These are phyloP conservation scores for Pythium rhizo-oryzae DNA, from an alignment of 352 stramenopile species.

Conservation along the genomic window DNA sequence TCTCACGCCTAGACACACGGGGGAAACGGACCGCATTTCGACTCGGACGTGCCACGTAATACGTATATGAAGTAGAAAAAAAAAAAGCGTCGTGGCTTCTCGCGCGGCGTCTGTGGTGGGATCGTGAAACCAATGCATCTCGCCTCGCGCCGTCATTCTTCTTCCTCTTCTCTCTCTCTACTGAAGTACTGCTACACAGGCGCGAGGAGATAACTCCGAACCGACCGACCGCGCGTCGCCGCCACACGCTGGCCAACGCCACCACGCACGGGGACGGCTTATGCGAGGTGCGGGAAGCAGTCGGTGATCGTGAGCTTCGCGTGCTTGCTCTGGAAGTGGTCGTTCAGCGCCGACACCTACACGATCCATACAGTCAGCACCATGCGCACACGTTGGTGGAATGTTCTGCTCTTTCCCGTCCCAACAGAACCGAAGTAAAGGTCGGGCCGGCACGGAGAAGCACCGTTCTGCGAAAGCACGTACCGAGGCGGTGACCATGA, in stretches of 20 bases:
- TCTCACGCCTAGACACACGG: too few relatives aligned
- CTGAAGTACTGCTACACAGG: conserved; percentile 6
- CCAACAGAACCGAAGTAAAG: conserved; percentile 8
- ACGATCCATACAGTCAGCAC: not conserved
- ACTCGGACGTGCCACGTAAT: not conserved
- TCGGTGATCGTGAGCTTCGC: conserved; percentile 66
- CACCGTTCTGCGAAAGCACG: conserved; percentile 17
- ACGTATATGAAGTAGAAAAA: not conserved
- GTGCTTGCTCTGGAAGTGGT: conserved; percentile 88
- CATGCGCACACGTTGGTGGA: not conserved
- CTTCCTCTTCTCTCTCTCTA: not conserved
- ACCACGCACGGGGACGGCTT: conserved; percentile 2
- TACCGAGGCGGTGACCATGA: conserved; percentile 86
- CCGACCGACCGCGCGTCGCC: not conserved
- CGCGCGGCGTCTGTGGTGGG: too few relatives aligned
- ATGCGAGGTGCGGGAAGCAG: conserved; percentile 57
- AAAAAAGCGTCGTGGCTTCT: not conserved
- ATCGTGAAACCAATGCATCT: too few relatives aligned
- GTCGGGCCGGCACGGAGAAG: too few relatives aligned
- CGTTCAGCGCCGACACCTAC: conserved; percentile 68
- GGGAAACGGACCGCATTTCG: too few relatives aligned
- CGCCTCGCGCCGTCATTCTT: not conserved
- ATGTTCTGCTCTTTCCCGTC: not conserved
- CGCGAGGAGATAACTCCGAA: not conserved
- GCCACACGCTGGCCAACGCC: not conserved